Percentiles rank a stretch among this genome's conserved stretches.
Evolutionary conservation across 805 yeast species (phyloP).

Genomic region (Cyberlindnera amylophila): DNA sequence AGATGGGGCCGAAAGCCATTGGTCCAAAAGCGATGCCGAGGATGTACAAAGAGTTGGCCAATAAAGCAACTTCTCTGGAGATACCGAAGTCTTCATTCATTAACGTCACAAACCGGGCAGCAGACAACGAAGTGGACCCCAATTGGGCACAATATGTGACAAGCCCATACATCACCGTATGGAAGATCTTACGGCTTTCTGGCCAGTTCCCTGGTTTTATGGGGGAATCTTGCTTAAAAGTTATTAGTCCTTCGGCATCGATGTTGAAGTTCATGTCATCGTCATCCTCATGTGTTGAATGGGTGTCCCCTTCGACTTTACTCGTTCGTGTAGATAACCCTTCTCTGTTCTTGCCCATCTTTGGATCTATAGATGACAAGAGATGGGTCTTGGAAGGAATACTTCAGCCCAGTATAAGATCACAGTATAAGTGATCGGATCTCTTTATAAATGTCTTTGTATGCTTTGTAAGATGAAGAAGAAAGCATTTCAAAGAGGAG

Average conservation of each 20-base stretch:
- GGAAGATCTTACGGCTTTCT: slow-evolving; percentile 30
- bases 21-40: slow-evolving; percentile 63
- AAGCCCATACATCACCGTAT: slow-evolving; percentile 37
- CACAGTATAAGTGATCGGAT: too few relatives aligned
- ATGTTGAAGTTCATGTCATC: slow-evolving; percentile 4
- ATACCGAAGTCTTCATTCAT: slow-evolving; percentile 37
- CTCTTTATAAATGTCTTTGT: too few relatives aligned
- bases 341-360: too few relatives aligned
- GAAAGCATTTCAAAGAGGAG: too few relatives aligned
- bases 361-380: too few relatives aligned
- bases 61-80: slow-evolving; percentile 42
- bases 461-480: too few relatives aligned
- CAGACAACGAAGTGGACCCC: slow-evolving; percentile 48
- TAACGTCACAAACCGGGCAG: slow-evolving; percentile 32
- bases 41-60: slow-evolving; percentile 56
- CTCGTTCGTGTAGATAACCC: background rate
- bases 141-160: slow-evolving; percentile 43
- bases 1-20: slow-evolving; percentile 57
- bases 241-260: slow-evolving; percentile 15
- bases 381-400: too few relatives aligned
- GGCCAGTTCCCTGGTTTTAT: slow-evolving; percentile 36
- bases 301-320: background rate
- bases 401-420: too few relatives aligned
- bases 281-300: background rate
- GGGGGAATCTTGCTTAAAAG: slow-evolving; percentile 8